Conservation (phyloP, 257 asterid genomes). For the Nemophila menziesii region DNA sequence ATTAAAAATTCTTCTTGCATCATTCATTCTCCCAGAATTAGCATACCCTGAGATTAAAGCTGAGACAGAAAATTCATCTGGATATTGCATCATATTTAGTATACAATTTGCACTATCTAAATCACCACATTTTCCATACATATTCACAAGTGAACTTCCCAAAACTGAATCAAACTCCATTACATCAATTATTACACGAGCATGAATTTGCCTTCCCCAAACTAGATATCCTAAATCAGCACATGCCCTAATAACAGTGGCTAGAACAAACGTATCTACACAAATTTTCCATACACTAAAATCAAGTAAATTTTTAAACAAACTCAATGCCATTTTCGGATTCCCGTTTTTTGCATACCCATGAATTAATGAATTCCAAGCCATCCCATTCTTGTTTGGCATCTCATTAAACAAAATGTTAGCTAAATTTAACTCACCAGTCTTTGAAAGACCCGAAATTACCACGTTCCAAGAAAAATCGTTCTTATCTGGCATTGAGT, state of each 20-base stretch:
- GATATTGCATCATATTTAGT: conserved; percentile 27
- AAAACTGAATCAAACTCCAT: conserved; percentile 55
- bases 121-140: conserved; percentile 71
- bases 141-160: conserved; percentile 60
- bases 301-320: conserved; percentile 38
- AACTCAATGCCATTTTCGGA: conserved; percentile 31
- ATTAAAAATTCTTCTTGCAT: conserved; percentile 48
- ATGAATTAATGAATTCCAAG: conserved; percentile 63
- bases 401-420: conserved; percentile 32
- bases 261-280: conserved; percentile 44
- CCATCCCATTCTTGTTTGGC: conserved; percentile 56
- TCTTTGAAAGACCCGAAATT: conserved; percentile 37
- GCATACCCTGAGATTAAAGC: conserved; percentile 65
- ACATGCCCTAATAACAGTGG: conserved; percentile 59
- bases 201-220: conserved; percentile 76
- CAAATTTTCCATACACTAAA: conserved; percentile 19
- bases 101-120: conserved; percentile 38
- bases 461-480: conserved; percentile 71
- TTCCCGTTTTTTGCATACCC: conserved; percentile 47
- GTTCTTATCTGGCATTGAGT: conserved; percentile 41
- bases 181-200: conserved; percentile 31
- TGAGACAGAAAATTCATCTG: conserved; percentile 66
- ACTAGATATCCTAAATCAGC: conserved; percentile 29
- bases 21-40: conserved; percentile 43
- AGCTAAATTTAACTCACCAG: conserved; percentile 45